Evolutionary conservation across 75 land plant genomes (phyloP), one percentile per base, ranked within the genome.

Genomic region (Ceratopteris richardii): DNA sequence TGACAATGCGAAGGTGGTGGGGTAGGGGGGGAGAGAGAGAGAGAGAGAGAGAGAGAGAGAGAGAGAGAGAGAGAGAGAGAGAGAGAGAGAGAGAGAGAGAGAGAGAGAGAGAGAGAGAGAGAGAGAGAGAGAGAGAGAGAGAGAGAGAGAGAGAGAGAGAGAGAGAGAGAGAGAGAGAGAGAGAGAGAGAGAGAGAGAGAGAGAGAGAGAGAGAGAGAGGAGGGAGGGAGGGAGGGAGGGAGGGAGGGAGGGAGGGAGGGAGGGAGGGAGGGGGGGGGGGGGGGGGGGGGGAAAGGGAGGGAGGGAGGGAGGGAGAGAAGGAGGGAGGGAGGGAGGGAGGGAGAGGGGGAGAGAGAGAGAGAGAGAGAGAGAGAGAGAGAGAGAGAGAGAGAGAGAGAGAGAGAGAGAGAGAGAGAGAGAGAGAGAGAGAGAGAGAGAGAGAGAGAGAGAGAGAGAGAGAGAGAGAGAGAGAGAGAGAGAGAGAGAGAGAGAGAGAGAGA

Each of bases 171-270:
- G n/a, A n/a, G n/a, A n/a, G n/a, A n/a, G n/a, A n/a, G n/a, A n/a
- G 48, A 46, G 48, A 46, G 48, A 46, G 48, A 46, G 48, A 46
- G 48, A 46, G 48, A 46, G 48, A 46, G 48, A 46, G 48, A 46
- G 48, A 46, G 48, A 46, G 48, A 46, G 48, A 46, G 48, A 46
- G 48, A 46, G 48, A 46, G 48, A 46, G 48, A 46, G 48, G 48
- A 46, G 48, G 17, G 48, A 46, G 48, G 17, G 48, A 46, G 48
- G 17, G 48, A 46, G 48, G 9, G 37, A 33, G 37, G 9, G 37
- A 33, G 37, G 9, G 37, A 33, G 37, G 9, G 37, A 33, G 37
- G 9, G 37, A 33, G 37, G 9, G 37, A 33, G 37, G 9, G 37
- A 33, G 37, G 9, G 37, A 33, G 37, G 9, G 37, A 33, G 37